Percentiles rank a stretch among this genome's conserved stretches.
phyloP scores from a whole-genome alignment of 192 early-diverging fungal genomes.

The Backusella luteola region DNA sequence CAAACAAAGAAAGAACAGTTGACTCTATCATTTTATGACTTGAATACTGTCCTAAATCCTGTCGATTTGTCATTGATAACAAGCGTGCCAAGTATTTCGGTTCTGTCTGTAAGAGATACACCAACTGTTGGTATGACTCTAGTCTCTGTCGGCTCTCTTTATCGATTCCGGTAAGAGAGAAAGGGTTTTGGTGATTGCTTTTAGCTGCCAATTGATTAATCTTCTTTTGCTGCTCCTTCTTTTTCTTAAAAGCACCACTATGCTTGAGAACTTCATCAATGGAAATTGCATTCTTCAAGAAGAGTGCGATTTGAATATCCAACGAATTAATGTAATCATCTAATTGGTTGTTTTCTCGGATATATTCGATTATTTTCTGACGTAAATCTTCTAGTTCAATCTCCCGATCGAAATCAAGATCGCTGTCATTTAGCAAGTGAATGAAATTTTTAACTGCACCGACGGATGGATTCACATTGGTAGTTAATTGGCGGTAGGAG shows the following conservation, averaged over 20 bases:
- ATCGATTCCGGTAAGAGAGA: constrained; percentile 76
- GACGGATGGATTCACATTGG: constrained; percentile 73
- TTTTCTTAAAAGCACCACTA: constrained; percentile 35
- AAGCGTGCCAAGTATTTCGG: constrained; percentile 88
- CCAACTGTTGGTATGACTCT: constrained; percentile 89
- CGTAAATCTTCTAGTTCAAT: constrained; percentile 75
- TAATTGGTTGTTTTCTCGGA: constrained; percentile 85
- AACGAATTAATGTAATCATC: constrained; percentile 81
- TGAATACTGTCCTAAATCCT: constrained; percentile 61
- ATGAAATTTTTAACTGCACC: constrained; percentile 87
- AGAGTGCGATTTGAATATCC: constrained; percentile 94
- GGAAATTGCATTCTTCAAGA: constrained; percentile 94
- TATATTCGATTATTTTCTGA: constrained; percentile 82
- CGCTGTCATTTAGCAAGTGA: constrained; percentile 85
- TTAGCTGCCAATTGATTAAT: constrained; percentile 36
- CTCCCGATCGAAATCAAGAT: constrained; percentile 94
- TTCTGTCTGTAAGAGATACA: constrained; percentile 97
- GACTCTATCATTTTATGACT: constrained; percentile 85
- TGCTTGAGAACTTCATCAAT: constrained; percentile 88
- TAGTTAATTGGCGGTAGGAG: constrained; percentile 25
- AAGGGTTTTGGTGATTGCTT: constrained; percentile 38
- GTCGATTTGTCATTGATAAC: constrained; percentile 82
- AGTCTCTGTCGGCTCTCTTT: constrained; percentile 75
- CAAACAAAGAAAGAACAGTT: constrained; percentile 91
- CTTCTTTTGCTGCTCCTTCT: constrained; percentile 45